phyloP scores from a whole-genome alignment of 345 rosid genomes.

The Camelina neglecta region DNA sequence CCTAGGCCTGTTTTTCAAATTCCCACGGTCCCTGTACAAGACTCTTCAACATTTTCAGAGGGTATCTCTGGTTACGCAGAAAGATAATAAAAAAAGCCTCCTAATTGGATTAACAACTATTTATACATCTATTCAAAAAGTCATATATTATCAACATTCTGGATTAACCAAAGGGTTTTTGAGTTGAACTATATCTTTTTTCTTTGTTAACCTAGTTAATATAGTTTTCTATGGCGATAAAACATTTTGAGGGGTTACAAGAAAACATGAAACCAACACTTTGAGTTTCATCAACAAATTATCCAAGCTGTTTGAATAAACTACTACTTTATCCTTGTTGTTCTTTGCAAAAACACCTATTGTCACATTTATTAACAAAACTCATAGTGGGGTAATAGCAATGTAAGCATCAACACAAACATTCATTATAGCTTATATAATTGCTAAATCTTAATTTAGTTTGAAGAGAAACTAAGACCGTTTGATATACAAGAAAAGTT shows the following conservation, averaged over 20 bases:
- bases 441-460: not conserved
- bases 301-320: too few species aligned
- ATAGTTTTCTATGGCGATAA: not conserved
- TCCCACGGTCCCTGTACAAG: not conserved
- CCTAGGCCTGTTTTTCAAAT: conserved; percentile 29
- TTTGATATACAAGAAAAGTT: not conserved
- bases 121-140: not conserved
- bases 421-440: not conserved
- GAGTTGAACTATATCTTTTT: not conserved
- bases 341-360: too few species aligned
- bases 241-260: not conserved
- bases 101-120: too few species aligned
- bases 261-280: not conserved
- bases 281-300: not conserved
- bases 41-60: not conserved
- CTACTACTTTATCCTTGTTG: too few species aligned
- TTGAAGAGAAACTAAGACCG: not conserved
- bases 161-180: not conserved
- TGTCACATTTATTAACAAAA: too few species aligned
- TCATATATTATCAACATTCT: not conserved
- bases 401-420: not conserved
- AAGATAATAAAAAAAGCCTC: not conserved
- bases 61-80: not conserved
- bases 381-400: not conserved
- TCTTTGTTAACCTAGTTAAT: not conserved